These are phyloP conservation scores for Fraxinus platypoda DNA, from an alignment of 305 asterid genomes.

Conservation along the genomic window DNA sequence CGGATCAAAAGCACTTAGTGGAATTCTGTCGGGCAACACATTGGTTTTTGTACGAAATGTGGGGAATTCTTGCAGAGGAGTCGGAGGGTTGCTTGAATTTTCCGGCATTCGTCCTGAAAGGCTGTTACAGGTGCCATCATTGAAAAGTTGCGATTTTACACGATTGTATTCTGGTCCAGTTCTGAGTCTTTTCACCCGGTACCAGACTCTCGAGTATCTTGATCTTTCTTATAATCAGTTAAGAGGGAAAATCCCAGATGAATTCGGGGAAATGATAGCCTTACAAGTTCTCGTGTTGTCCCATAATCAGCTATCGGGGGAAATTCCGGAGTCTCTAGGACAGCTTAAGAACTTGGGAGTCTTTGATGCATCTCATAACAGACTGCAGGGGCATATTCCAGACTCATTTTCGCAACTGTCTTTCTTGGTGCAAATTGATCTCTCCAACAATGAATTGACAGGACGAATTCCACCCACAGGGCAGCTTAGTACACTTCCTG, in stretches of 20 bases:
- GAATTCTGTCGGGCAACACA: slow-evolving; percentile 81
- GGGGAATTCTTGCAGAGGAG: slow-evolving; percentile 87
- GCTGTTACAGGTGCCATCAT: slow-evolving; percentile 65
- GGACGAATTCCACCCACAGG: slow-evolving; percentile 82
- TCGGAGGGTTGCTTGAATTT: slow-evolving; percentile 84
- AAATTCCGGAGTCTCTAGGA: slow-evolving; percentile 72
- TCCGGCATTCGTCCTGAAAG: slow-evolving; percentile 81
- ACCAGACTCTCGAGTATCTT: slow-evolving; percentile 80
- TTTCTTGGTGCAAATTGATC: slow-evolving; percentile 80
- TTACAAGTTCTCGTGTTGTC: slow-evolving; percentile 74
- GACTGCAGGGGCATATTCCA: slow-evolving; percentile 81
- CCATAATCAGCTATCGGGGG: slow-evolving; percentile 81
- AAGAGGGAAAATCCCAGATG: slow-evolving; percentile 77
- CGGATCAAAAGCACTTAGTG: slow-evolving; percentile 74
- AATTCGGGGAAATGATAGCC: slow-evolving; percentile 85
- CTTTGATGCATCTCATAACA: slow-evolving; percentile 80
- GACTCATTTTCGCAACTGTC: slow-evolving; percentile 72
- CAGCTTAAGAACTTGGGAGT: slow-evolving; percentile 80
- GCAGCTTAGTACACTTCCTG: slow-evolving; percentile 91
- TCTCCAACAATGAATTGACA: slow-evolving; percentile 74
- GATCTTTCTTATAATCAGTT: slow-evolving; percentile 86
- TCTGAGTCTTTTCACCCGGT: slow-evolving; percentile 71
- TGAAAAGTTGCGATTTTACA: slow-evolving; percentile 75
- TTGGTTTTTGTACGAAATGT: slow-evolving; percentile 77
- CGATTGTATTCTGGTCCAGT: slow-evolving; percentile 79